Evolutionary conservation across 352 stramenopile species (phyloP).

Genomic region (Globisporangium okanoganense): DNA sequence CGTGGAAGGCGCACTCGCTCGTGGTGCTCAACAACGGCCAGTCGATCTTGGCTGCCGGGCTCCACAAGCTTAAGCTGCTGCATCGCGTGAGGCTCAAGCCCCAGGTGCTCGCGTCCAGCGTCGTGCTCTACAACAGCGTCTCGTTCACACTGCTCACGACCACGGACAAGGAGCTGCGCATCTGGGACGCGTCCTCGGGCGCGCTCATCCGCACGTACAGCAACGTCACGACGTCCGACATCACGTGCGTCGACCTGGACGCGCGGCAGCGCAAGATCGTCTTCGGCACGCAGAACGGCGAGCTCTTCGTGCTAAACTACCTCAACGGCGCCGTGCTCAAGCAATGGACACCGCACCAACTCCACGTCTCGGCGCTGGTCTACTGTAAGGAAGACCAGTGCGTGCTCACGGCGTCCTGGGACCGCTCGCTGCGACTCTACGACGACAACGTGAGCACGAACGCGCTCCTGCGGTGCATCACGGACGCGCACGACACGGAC

Average conservation of each 20-base stretch:
- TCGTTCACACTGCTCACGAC: conserved; percentile 68
- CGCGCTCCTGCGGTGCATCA: conserved; percentile 56
- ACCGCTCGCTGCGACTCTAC: conserved; percentile 67
- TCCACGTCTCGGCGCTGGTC: conserved; percentile 54
- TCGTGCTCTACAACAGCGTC: conserved; percentile 62
- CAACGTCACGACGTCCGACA: conserved; percentile 46
- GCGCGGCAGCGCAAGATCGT: conserved; percentile 67
- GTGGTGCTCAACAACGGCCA: conserved; percentile 62
- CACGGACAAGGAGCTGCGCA: conserved; percentile 57
- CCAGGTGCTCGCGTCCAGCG: conserved; percentile 48
- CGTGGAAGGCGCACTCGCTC: conserved; percentile 65
- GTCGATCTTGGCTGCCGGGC: conserved; percentile 45
- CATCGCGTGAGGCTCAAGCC: conserved; percentile 63
- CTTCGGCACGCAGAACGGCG: conserved; percentile 57
- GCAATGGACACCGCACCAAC: conserved; percentile 57
- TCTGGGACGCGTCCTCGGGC: conserved; percentile 65
- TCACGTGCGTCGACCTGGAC: conserved; percentile 72
- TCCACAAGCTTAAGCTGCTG: conserved; percentile 73
- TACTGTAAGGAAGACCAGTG: conserved; percentile 79
- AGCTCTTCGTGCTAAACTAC: conserved; percentile 70
- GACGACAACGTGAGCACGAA: conserved; percentile 62
- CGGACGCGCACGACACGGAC: conserved; percentile 65
- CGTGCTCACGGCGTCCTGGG: conserved; percentile 73
- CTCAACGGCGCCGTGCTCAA: conserved; percentile 68
- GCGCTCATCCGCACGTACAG: conserved; percentile 57